Evolutionary conservation across 164 flowering plant genomes (phyloP).

Genomic region (Vitis rotundifolia): DNA sequence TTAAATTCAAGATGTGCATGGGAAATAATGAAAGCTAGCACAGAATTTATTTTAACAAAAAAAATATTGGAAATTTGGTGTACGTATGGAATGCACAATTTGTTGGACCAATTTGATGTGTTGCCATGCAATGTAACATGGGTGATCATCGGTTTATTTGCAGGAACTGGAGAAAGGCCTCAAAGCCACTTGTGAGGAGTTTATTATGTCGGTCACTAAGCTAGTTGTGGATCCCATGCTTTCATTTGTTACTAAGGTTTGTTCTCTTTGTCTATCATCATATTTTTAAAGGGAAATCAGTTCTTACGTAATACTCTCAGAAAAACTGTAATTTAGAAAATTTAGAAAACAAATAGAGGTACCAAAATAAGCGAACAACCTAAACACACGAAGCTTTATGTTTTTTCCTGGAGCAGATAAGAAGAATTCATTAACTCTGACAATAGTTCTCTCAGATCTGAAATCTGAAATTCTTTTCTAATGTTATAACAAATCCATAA

Average conservation of each 20-base stretch:
- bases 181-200: slow-evolving; percentile 93
- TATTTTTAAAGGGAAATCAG: background rate
- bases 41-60: too few species aligned
- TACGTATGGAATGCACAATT: background rate
- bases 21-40: too few species aligned
- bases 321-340: background rate
- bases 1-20: too few species aligned
- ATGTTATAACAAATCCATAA: too few species aligned
- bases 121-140: background rate
- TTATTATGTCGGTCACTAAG: slow-evolving; percentile 97
- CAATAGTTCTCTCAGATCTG: background rate
- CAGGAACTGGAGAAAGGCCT: slow-evolving; percentile 94
- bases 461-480: background rate
- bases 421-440: background rate
- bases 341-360: background rate
- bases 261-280: slow-evolving; percentile 4
- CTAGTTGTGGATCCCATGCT: slow-evolving; percentile 96
- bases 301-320: background rate
- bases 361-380: background rate
- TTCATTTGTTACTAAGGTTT: slow-evolving; percentile 96
- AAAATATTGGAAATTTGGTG: too few species aligned
- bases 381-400: background rate
- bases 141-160: slow-evolving; percentile 1
- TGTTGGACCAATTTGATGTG: background rate
- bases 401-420: background rate